Base-by-base conservation (phyloP, 768 basidiomycete species). In the Lentinula lateritia region DNA sequence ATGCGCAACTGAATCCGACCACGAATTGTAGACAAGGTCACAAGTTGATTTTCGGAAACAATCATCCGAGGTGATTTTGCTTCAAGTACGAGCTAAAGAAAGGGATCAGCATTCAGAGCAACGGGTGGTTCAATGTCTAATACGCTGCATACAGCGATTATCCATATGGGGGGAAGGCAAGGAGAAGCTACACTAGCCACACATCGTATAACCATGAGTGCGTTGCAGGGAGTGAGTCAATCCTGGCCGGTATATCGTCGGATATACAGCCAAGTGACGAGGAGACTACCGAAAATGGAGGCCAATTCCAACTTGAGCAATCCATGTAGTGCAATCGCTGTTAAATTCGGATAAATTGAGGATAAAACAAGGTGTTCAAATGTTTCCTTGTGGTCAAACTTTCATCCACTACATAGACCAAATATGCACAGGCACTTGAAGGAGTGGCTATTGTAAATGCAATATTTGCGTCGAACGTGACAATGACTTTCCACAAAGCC, bases 1-100 rank as follows among this genome's bases (percentile, higher is more conserved):
- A 67, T 48, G 61, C 57, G 16, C 35, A 55, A n/a, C 6, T 48
- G 34, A 58, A 41, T 50, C 45, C 45, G 23, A 34, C 48, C 50
- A 52, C 39, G 43, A 45, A 38, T 46, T 39, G 45, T 10, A 35
- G 28, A 41, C 32, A 8, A 34, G 58, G 58, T 36, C 58, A 45
- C 50, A 54, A 60, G 43, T 18, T 52, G 13, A 43, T 18, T 9
- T 18, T 48, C 46, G 12, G 46, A 48, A 20, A 48, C 46, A 48
- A 20, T 20, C n/a, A 48, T 48, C 46, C 46, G 46, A 48, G 18
- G 20, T 6, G n/a, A 48, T 9, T 48, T 48, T 48, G 42, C 16
- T n/a, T 16, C 1, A 43, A 16, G 39, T 41, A 10, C 10, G 39
- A 45, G 15, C 6, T 15, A n/a, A 45, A 45, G 43, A n/a, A n/a